Conservation (phyloP, 2,329 filamentous ascomycete genomes). For the Paecilomyces dactylethromorphus region DNA sequence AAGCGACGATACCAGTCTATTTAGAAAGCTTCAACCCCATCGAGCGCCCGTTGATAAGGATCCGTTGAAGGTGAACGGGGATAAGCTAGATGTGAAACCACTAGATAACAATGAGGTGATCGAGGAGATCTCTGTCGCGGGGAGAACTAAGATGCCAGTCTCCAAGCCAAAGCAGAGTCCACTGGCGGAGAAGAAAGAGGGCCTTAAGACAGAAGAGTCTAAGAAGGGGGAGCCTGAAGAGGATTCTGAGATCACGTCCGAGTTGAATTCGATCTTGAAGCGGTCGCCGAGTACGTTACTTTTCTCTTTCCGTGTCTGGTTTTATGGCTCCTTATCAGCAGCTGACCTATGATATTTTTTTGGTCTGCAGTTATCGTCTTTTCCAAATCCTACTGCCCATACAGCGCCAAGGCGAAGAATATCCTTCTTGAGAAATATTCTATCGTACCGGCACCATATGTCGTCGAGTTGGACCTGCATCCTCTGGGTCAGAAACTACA, state of each 20-base stretch:
- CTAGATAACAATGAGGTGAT: conserved; percentile 28
- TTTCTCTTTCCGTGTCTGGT: neutral
- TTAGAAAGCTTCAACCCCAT: conserved; percentile 62
- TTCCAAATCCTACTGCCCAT: conserved; percentile 88
- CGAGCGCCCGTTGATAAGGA: conserved; percentile 65
- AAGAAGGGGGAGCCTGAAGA: conserved; percentile 49
- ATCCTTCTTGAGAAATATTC: conserved; percentile 78
- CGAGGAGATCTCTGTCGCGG: conserved; percentile 47
- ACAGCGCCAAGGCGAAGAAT: conserved; percentile 76
- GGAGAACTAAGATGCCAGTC: conserved; percentile 46
- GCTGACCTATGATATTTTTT: conserved; percentile 4
- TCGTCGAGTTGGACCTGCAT: conserved; percentile 86
- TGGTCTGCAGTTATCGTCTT: conserved; percentile 81
- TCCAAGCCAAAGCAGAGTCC: conserved; percentile 27
- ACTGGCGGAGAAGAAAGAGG: conserved; percentile 48
- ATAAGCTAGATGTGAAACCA: conserved; percentile 31
- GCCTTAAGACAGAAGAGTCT: conserved; percentile 55
- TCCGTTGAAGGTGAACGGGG: conserved; percentile 53
- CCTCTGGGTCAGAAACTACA: conserved; percentile 68
- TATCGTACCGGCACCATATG: conserved; percentile 73
- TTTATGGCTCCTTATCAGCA: neutral
- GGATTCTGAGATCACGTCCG: conserved; percentile 51
- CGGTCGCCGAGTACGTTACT: conserved; percentile 65
- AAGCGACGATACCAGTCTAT: conserved; percentile 52
- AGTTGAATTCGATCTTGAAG: conserved; percentile 74